Evolutionary conservation across 352 stramenopile species (phyloP).

Genomic region (Pythium aristosporum): DNA sequence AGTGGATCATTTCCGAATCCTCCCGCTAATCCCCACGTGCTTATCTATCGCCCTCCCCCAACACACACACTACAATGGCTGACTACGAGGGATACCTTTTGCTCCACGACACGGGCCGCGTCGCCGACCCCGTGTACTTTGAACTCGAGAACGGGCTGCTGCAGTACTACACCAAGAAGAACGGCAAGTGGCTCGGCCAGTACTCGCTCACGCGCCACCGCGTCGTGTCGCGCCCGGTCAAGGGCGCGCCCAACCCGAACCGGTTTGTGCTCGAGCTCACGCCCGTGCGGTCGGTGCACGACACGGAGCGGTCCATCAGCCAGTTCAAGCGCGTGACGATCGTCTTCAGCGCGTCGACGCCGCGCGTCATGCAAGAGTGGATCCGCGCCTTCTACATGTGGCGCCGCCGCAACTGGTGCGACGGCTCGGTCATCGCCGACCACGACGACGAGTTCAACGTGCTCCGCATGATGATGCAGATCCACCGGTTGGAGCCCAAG

Average conservation of each 20-base stretch:
- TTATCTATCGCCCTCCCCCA: not conserved
- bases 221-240: conserved; percentile 45
- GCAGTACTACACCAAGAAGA: conserved; percentile 73
- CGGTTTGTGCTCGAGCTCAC: conserved; percentile 71
- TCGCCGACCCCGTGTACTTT: conserved; percentile 71
- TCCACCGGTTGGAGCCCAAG: conserved; percentile 64
- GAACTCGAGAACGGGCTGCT: conserved; percentile 68
- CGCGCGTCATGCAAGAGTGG: conserved; percentile 52
- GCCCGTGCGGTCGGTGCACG: conserved; percentile 73
- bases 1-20: conserved; percentile 4
- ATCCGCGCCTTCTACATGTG: conserved; percentile 70
- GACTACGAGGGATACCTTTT: conserved; percentile 83
- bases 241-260: conserved; percentile 47
- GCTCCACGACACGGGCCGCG: conserved; percentile 53
- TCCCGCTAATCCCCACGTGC: not conserved
- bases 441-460: conserved; percentile 65
- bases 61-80: conserved; percentile 40
- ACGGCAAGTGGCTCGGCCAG: conserved; percentile 66
- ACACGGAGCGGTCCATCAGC: conserved; percentile 68
- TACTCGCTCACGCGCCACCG: conserved; percentile 75
- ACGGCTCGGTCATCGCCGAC: conserved; percentile 57
- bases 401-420: conserved; percentile 76
- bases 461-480: conserved; percentile 67
- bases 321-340: conserved; percentile 55
- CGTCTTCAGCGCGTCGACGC: conserved; percentile 55